Evolutionary conservation across 495 filamentous ascomycete genomes (phyloP).

Genomic region (Neurospora africana): DNA sequence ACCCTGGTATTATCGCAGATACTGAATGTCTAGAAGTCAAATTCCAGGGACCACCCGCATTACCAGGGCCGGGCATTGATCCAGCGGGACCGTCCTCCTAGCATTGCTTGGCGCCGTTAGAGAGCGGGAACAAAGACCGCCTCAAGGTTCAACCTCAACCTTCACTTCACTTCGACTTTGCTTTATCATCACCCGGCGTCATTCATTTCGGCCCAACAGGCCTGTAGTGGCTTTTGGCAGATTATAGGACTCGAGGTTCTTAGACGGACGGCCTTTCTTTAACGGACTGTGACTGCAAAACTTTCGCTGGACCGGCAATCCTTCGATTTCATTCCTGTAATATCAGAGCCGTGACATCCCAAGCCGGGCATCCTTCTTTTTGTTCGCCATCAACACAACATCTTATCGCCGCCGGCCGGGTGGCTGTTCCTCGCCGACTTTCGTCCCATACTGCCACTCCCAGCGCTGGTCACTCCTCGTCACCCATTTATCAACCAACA

Average conservation of each 20-base stretch:
- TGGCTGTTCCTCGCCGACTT: background rate
- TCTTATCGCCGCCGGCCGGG: background rate
- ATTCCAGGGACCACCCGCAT: background rate
- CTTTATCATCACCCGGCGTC: background rate
- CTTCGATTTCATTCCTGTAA: background rate
- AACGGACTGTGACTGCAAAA: background rate
- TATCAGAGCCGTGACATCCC: background rate
- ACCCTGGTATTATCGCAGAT: no score
- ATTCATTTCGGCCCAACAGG: background rate
- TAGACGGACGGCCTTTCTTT: background rate
- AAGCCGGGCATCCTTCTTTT: background rate
- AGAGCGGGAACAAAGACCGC: background rate
- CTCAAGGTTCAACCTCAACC: background rate
- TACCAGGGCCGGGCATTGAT: background rate
- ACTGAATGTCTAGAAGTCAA: no score
- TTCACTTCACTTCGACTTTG: background rate
- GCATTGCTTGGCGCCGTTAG: background rate
- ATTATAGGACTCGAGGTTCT: background rate
- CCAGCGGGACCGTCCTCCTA: background rate
- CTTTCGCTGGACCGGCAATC: background rate
- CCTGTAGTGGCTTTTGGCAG: background rate
- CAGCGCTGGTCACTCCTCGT: background rate
- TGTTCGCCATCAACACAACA: background rate
- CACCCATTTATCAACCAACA: background rate
- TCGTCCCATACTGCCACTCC: background rate